Evolutionary conservation across 177 flowering plant genomes (phyloP).

Genomic region (Tripterygium wilfordii): DNA sequence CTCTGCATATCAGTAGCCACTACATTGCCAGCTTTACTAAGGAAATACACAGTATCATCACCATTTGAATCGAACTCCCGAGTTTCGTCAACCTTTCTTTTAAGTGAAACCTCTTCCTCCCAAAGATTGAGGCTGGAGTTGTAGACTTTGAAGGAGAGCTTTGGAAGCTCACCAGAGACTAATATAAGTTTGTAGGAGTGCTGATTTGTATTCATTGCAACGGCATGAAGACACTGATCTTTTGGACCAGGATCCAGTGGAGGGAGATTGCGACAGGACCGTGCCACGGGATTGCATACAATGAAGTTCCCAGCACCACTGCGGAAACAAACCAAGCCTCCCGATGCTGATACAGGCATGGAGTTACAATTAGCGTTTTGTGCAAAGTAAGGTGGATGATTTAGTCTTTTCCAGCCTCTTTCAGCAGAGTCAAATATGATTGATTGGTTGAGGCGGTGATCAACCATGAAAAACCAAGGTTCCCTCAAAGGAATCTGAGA

Average conservation of each 20-base stretch:
- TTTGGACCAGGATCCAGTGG: conserved; percentile 8
- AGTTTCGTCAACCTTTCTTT: conserved; percentile 10
- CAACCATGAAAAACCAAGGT: conserved; percentile 77
- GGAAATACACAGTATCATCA: conserved; percentile 40
- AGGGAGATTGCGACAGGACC: conserved; percentile 35
- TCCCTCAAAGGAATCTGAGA: conserved; percentile 46
- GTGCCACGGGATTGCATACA: conserved; percentile 51
- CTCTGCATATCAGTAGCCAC: conserved; percentile 56
- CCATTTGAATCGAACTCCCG: conserved; percentile 12
- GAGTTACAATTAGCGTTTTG: conserved; percentile 12
- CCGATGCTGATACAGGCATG: conserved; percentile 64
- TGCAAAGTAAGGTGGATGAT: conserved; percentile 19
- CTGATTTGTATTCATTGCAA: conserved; percentile 38
- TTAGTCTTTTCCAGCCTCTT: conserved; percentile 51
- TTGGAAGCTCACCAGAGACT: conserved; percentile 46
- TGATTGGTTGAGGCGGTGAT: conserved; percentile 30
- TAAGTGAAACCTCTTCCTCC: conserved; percentile 33
- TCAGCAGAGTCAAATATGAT: conserved; percentile 58
- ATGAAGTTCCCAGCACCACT: conserved; percentile 31
- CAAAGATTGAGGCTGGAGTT: conserved; percentile 30
- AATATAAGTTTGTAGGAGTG: conserved; percentile 39
- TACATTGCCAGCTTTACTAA: conserved; percentile 61
- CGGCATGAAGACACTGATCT: conserved; percentile 39
- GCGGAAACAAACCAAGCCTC: conserved; percentile 58
- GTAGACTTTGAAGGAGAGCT: conserved; percentile 33